Evolutionary conservation across 1,284 basidiomycete species (phyloP), one percentile per base, ranked within the genome.

Genomic region (Naganishia liquefaciens): DNA sequence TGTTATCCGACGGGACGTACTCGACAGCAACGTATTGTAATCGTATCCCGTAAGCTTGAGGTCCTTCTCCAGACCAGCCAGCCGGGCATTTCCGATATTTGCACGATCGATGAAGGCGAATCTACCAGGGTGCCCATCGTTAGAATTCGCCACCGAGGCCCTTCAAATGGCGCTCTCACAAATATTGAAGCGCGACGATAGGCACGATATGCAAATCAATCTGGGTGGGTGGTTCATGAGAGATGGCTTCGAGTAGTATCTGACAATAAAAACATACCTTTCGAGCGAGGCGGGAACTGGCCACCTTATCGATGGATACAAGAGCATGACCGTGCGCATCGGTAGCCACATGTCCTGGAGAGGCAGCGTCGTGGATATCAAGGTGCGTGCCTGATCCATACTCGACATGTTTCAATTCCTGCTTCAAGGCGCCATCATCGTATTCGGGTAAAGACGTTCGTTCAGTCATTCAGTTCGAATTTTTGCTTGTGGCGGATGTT

Each of bases 101-200:
- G 65, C 60, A 33, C 60, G 52, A 30, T 66, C 65, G 42, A 66
- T 66, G n/a, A 66, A 66, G 21, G 65, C 60, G 27, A 66, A 62
- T 9, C 57, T 60, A 27, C 10, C 7, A 37, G 17, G n/a, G 28
- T 27, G 43, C 7, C 15, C 7, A 21, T 15, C n/a, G 25, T 10
- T 33, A 25, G n/a, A 11, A 17, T 15, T 15, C n/a, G 23, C 15
- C 17, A 33, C 17, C 4, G 6, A 5, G 7, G 11, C 11, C 17
- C 6, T 15, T 17, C 10, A 17, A 9, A 11, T 5, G 25, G 9
- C 11, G 15, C 7, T 27, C 57, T 39, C 40, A 60, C 57, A 60
- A 46, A 37, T 60, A 60, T 28, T 54, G 50, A 19, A 64, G 21
- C 17, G 62, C 52, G 15, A 64, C 62, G n/a, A 64, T 55, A 3